Percentiles rank a stretch among this genome's conserved stretches.
These are phyloP conservation scores for Fusarium sp. DNA, from an alignment of 2,329 filamentous ascomycete species.

Conservation along the genomic window DNA sequence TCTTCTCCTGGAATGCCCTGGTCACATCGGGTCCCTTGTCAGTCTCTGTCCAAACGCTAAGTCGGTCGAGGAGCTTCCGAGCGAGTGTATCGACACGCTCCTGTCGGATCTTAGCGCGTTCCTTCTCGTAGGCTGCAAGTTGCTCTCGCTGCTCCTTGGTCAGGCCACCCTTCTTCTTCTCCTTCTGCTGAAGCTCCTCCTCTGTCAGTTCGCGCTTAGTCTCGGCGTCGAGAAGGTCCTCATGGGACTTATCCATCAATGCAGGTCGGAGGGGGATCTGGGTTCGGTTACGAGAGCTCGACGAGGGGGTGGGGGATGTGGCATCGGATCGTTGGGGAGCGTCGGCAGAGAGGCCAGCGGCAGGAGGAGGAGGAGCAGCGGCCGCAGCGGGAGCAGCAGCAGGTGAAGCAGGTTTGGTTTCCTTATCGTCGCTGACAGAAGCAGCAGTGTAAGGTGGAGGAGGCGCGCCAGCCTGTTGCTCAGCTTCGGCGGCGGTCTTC, in stretches of 20 bases:
- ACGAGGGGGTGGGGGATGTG: conserved; percentile 57
- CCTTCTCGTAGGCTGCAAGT: conserved; percentile 86
- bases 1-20: conserved; percentile 91
- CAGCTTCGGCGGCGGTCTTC: conserved; percentile 42
- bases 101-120: conserved; percentile 84
- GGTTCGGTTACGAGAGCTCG: conserved; percentile 57
- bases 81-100: conserved; percentile 88
- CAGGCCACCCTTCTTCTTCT: conserved; percentile 89
- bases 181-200: conserved; percentile 58
- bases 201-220: conserved; percentile 78
- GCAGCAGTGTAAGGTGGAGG: conserved; percentile 54
- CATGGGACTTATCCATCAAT: conserved; percentile 84
- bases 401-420: conserved; percentile 46
- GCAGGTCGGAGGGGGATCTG: conserved; percentile 83
- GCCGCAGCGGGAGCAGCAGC: conserved; percentile 24
- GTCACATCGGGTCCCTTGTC: conserved; percentile 90
- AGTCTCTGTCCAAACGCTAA: conserved; percentile 97
- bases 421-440: conserved; percentile 54
- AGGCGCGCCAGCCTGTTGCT: conserved; percentile 45
- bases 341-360: conserved; percentile 35
- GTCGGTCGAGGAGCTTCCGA: conserved; percentile 87
- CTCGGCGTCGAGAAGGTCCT: conserved; percentile 63
- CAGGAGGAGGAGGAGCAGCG: conserved; percentile 20
- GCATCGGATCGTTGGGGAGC: conserved; percentile 49
- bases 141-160: conserved; percentile 95